Conservation (phyloP, 2,329 filamentous ascomycete species). For the Microsporum audouinii region DNA sequence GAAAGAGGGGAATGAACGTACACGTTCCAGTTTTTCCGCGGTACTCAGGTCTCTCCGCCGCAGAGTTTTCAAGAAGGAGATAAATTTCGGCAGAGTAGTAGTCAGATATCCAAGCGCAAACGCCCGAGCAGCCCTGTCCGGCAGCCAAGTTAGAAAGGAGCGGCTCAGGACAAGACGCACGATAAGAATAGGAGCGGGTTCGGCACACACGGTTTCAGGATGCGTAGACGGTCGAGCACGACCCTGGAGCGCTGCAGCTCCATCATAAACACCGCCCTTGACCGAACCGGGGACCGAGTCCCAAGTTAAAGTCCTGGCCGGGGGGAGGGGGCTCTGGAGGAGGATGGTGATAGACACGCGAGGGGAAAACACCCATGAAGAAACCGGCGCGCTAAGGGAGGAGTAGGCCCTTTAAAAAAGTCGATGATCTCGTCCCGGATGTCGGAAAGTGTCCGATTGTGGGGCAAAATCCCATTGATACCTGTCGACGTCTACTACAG, state of each 20-base stretch:
- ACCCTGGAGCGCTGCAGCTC: neutral
- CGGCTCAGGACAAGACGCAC: neutral
- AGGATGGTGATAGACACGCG: neutral
- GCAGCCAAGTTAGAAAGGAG: neutral
- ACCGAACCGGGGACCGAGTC: neutral
- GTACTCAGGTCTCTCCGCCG: constrained; percentile 23
- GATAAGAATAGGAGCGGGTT: neutral
- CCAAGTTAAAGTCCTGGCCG: neutral
- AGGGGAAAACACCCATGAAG: neutral
- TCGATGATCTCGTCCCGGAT: neutral
- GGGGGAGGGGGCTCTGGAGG: neutral
- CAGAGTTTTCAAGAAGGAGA: constrained; percentile 30
- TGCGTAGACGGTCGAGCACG: constrained; percentile 7
- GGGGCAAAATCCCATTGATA: neutral
- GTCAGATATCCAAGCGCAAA: constrained; percentile 41
- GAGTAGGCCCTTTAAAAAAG: neutral
- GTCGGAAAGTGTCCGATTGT: neutral
- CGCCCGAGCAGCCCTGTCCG: constrained; percentile 29
- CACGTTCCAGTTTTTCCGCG: constrained; percentile 27
- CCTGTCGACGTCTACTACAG: neutral
- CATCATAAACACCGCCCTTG: neutral
- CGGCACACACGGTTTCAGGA: constrained; percentile 12
- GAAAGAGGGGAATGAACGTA: constrained; percentile 18
- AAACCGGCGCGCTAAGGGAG: neutral
- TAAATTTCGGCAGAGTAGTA: constrained; percentile 35